These are phyloP conservation scores for Neurospora sp. DNA, from an alignment of 495 filamentous ascomycete species.

Conservation along the genomic window DNA sequence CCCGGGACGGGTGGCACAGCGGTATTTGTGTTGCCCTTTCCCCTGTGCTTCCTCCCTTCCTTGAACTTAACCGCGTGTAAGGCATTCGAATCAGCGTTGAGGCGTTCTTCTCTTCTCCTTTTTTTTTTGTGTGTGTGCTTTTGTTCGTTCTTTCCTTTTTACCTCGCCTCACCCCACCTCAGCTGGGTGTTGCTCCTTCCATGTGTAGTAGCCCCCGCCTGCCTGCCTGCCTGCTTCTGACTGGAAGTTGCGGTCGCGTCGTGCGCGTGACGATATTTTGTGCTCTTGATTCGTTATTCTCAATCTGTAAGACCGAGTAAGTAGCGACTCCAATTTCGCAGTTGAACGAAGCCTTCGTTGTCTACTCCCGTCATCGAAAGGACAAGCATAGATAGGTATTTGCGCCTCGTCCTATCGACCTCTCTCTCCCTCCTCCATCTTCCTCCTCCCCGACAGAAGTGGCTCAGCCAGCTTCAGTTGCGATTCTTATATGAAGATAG, in stretches of 20 bases:
- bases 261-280: neutral
- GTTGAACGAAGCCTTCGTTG: neutral
- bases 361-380: neutral
- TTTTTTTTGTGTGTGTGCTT: neutral
- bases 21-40: neutral
- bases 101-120: neutral
- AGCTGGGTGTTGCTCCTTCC: neutral
- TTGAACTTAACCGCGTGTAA: neutral
- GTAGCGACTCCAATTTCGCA: neutral
- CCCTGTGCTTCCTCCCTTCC: neutral
- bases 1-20: neutral
- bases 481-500: no score
- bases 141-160: neutral
- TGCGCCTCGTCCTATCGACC: no score
- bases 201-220: neutral
- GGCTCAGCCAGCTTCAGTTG: no score
- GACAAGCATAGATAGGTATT: neutral
- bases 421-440: no score
- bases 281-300: neutral
- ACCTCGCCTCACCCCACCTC: neutral
- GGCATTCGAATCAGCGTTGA: neutral
- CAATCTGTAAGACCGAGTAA: neutral
- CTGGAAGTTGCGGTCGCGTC: neutral
- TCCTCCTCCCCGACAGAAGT: no score
- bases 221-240: neutral